Base-by-base conservation (phyloP, 495 filamentous ascomycete species). In the Xylaria palmicola region DNA sequence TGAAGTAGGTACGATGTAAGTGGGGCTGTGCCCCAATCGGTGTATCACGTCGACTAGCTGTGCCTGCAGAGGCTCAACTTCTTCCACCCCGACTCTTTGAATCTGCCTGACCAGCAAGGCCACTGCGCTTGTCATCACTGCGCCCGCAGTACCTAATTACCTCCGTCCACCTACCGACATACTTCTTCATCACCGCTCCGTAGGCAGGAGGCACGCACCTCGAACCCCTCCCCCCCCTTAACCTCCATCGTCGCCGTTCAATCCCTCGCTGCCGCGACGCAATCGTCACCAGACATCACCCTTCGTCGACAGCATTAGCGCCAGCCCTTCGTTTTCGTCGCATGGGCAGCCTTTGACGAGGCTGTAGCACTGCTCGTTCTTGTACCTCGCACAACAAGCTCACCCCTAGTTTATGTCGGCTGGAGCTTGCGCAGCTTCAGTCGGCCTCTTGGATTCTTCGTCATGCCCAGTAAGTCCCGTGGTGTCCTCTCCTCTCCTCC, bases 391-490 rank as follows among this genome's bases (percentile, higher is more conserved):
- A 41, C 29, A 20, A 48, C 41, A 53, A 12, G n/a, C 26, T 24
- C n/a, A 39, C 57, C 44, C 37, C 9, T 39, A 9, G 12, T 27
- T 52, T 29, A 9, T 40, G 20, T 32, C 37, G 49, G 24, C 50
- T 39, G 59, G 40, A 61, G 49, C 49, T 15, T 55, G 20, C 13
- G 8, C 29, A 48, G 39, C 50, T 61, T 55, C 40, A 22, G 50
- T 44, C 59, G 39, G 48, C 50, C 39, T 17, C 7, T 22, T 29
- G n/a, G 45, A 40, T 22, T 22, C 37, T 32, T 17, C 29, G 55
- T 22, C 39, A 61, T 61, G 59, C 59, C 49, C n/a, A 61, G 59
- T 61, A 61, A 61, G 59, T 55, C 27, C 47, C 37, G 22, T 10
- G 36, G 26, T 17, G 12, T 24, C 36, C 36, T 60, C 5, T 17